Evolutionary conservation across 106 monocot genomes (phyloP), one percentile per base, ranked within the genome.

Genomic region (Allium fistulosum): DNA sequence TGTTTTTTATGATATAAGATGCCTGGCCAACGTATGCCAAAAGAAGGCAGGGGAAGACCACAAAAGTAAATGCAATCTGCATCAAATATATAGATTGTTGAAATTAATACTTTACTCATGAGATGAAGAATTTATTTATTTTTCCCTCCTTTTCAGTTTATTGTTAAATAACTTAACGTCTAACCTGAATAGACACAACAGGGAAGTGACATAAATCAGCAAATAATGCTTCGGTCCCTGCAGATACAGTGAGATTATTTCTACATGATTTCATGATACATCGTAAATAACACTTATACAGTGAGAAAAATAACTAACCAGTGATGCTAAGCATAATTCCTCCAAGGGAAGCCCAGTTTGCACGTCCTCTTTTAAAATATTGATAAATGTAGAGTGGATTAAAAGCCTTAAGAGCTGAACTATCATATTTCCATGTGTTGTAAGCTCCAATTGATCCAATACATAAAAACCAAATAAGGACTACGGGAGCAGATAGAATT

Each of bases 241-340:
- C 9, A 1, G 65, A 52, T 26, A 61, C 7, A 61, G 4, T 11
- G n/a, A 60, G 17, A 8, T 26, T 55, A 55, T 55, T 55, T 15
- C 53, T 6, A 55, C 2, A 55, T 37, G 7, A 8, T 15, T 55
- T 3, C 53, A 55, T 15, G 11, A 55, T 15, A 5, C 3, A 3
- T 55, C 15, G 1, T 11, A 55, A 55, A 15, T 55, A 55, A 8
- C 53, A 12, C 2, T 55, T 6, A 55, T 55, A 55, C 7, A 11
- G 4, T 55, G 15, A 55, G 53, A 0, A 55, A 55, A 15, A 12
- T 55, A 64, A 7, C 72, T 65, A 10, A 84, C 94, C 90, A 69
- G 94, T 94, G 56, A 94, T 90, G 63, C 94, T 84, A 48, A 97
- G 96, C 88, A 97, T 72, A 64, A 97, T 89, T 60, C 96, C 96